Evolutionary conservation across 192 early-diverging fungal genomes (phyloP), one percentile per base, ranked within the genome.

Genomic region (Coemansia furcata): DNA sequence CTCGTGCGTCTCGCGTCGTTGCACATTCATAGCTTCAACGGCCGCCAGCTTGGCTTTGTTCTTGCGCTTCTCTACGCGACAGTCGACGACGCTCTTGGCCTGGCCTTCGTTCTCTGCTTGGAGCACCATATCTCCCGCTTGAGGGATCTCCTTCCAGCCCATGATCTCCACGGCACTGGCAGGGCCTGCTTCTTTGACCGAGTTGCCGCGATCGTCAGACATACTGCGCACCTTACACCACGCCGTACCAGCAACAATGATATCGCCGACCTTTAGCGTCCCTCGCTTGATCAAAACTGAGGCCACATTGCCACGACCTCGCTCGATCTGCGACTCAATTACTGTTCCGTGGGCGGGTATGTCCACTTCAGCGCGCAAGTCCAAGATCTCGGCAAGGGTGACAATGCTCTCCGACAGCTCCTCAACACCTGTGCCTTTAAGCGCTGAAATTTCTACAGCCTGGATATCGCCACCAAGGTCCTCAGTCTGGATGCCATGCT

Each of bases 391-490:
- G 7, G 94, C 88, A 17, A 97, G 67, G 0, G 92, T 89, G 32
- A 91, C 67, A 67, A 98, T 93, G 17, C 88, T 94, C 65, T 98
- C 97, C 63, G 95, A 91, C 64, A 98, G 82, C 67, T 90, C 84
- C 50, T 94, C 94, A 36, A 98, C 83, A 14, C 95, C 95, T 42
- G 87, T 85, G 2, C 92, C 91, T 78, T 91, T 97, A 54, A 96
- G 76, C 3, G 89, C 95, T 3, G 97, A 98, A 3, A 98, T 91
- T 73, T 94, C 85, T 26, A 98, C 92, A 21, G 88, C 89, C 60
- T 92, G 94, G 26, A 94, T 88, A 36, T 98, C 97, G n/a, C 97
- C 97, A 23, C 93, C 94, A 60, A 91, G 81, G 17, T 96, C 95
- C 71, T 98, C 97, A 9, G 95, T 80, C 19, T 93, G 87, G n/a